Percentiles rank a stretch among this genome's conserved stretches.
phyloP scores from a whole-genome alignment of 441 rosid genomes.

The Brassica balearica region DNA sequence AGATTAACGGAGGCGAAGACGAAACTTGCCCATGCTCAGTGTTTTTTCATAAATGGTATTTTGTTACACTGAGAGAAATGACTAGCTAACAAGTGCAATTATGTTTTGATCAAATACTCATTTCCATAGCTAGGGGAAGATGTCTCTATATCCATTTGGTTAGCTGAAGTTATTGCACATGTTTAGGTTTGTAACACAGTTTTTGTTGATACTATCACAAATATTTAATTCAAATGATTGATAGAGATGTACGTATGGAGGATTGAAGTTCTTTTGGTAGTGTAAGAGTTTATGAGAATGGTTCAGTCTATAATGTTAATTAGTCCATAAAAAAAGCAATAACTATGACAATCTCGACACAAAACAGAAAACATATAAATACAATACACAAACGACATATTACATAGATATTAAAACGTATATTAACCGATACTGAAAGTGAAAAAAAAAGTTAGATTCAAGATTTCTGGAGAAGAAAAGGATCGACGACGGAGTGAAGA shows the following conservation, averaged over 20 bases:
- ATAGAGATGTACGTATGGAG: no score
- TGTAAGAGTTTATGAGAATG: not conserved
- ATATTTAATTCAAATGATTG: no score
- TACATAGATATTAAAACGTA: not conserved
- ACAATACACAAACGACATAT: conserved; percentile 5
- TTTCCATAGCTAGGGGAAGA: not conserved
- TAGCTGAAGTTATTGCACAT: not conserved
- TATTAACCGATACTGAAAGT: not conserved
- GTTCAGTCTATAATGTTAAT: not conserved
- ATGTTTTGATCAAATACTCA: no score
- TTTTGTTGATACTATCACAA: not conserved
- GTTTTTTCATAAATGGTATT: no score
- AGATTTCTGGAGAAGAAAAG: conserved; percentile 54
- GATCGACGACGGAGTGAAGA: conserved; percentile 52
- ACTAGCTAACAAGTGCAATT: no score
- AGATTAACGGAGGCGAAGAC: no score
- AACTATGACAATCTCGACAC: not conserved
- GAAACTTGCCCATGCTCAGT: no score
- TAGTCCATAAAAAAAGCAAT: no score
- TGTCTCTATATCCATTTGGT: not conserved
- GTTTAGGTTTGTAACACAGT: not conserved
- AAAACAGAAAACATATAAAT: not conserved
- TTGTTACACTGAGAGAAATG: no score
- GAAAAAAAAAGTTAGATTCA: conserved; percentile 18
- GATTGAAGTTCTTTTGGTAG: no score